Evolutionary conservation across 257 asterid genomes (phyloP), one percentile per base, ranked within the genome.

Genomic region (Forsythia viridissima): DNA sequence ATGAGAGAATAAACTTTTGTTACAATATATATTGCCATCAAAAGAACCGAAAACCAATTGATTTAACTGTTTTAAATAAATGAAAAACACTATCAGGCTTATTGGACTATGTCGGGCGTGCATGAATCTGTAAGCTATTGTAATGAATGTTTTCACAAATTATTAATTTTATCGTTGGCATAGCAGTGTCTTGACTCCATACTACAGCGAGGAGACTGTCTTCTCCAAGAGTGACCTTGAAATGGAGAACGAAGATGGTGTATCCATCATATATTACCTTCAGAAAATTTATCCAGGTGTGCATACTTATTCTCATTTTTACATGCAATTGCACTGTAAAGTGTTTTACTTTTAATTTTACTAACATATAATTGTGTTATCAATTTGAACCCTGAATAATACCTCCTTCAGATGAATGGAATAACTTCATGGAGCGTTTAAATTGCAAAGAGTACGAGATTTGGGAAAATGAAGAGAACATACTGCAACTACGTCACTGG

Each of bases 201-300:
- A 96, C 85, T 96, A 96, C 82, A 92, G 97, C 74, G 99, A 96
- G 92, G 99, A 96, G 89, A 96, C 98, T 42, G 91, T 96, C 81
- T 96, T 81, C 80, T 96, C 99, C 74, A 96, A 96, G 90, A 88
- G 90, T 78, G 99, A 96, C 82, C 97, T 96, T 79, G 97, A 93
- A 87, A 88, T 92, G 93, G 98, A 96, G 78, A 96, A 96, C 82
- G 99, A 96, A 89, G 99, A 96, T 78, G 99, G 99, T 73, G 88
- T 96, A 46, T 96, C 99, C 43, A 93, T 92, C 83, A 82, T 92
- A 70, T 96, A 84, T 84, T 96, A 96, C 80, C 99, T 96, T 83
- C 93, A 89, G 83, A 89, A 86, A 85, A 96, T 96, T 72, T 96
- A 88, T 86, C 99, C 99, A 91, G 99, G 99, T 95, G 81, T 73